phyloP scores from a whole-genome alignment of 2,329 filamentous ascomycete genomes.

The Aquanectria penicillioides region DNA sequence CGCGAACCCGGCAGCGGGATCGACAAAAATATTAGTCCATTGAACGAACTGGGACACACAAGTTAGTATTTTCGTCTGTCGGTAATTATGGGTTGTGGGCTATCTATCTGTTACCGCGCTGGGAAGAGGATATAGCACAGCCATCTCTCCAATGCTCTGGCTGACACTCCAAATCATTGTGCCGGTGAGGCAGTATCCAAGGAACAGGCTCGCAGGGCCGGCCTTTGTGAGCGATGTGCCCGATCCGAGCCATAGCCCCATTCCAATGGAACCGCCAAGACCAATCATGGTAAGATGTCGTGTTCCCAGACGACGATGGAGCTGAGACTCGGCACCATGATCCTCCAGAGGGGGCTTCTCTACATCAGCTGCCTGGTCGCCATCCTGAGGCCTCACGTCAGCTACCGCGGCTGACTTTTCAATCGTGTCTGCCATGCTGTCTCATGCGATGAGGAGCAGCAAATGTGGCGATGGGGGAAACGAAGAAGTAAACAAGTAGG shows the following conservation, averaged over 20 bases:
- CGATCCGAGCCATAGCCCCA: constrained; percentile 58
- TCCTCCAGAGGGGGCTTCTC: constrained; percentile 9
- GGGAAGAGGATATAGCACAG: constrained; percentile 56
- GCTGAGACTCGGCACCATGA: constrained; percentile 25
- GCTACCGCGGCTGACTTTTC: not conserved
- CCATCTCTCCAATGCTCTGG: constrained; percentile 59
- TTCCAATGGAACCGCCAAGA: constrained; percentile 56
- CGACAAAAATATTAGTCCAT: constrained; percentile 57
- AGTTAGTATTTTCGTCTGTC: not conserved
- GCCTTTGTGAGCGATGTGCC: constrained; percentile 52
- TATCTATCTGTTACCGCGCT: constrained; percentile 1
- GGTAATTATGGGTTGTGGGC: too few species aligned
- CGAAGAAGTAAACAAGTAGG: not conserved
- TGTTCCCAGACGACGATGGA: constrained; percentile 51
- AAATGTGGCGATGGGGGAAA: too few species aligned
- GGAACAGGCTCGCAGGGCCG: constrained; percentile 55
- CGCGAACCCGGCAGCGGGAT: constrained; percentile 54
- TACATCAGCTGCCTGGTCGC: not conserved
- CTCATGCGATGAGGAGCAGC: not conserved
- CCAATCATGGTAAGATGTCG: constrained; percentile 66
- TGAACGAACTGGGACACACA: constrained; percentile 55
- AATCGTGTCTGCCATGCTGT: constrained; percentile 10
- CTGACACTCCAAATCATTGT: constrained; percentile 57
- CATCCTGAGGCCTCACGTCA: not conserved
- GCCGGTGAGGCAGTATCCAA: constrained; percentile 57